Conservation (phyloP, 257 asterid species). For the Dorcoceras hygrometricum region DNA sequence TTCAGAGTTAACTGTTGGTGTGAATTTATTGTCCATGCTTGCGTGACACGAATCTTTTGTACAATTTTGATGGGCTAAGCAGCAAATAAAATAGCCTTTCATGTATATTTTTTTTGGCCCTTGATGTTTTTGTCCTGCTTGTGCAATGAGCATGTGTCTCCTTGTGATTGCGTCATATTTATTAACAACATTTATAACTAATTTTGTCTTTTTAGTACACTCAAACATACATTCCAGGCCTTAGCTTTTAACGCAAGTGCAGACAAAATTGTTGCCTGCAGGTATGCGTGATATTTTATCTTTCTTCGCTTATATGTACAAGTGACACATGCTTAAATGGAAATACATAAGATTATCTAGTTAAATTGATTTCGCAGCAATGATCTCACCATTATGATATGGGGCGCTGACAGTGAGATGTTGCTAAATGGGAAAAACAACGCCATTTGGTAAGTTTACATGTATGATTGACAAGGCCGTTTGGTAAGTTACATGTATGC, state of each 20-base stretch:
- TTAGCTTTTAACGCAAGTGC: too few species aligned
- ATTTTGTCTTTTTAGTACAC: too few species aligned
- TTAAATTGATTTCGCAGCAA: slow-evolving; percentile 55
- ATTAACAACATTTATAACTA: too few species aligned
- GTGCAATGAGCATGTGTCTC: too few species aligned
- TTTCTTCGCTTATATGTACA: slow-evolving; percentile 13
- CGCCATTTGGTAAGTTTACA: slow-evolving; percentile 63
- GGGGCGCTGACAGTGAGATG: slow-evolving; percentile 53
- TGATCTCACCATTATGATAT: slow-evolving; percentile 82
- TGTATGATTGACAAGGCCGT: too few species aligned
- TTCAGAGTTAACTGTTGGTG: not conserved
- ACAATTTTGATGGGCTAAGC: not conserved
- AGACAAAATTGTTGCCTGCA: slow-evolving; percentile 7
- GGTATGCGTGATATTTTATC: slow-evolving; percentile 44
- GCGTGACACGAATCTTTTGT: not conserved
- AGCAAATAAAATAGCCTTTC: not conserved
- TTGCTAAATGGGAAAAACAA: slow-evolving; percentile 46
- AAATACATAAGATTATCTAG: slow-evolving; percentile 19
- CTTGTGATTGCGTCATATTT: too few species aligned
- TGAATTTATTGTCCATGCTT: not conserved
- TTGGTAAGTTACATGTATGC: too few species aligned
- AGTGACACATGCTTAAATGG: not conserved
- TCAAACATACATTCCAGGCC: too few species aligned
- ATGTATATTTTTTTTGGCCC: too few species aligned
- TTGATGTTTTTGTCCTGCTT: too few species aligned